Evolutionary conservation across 176 grass and related monocot species (phyloP), one percentile per base, ranked within the genome.

Genomic region (Eleusine indica): DNA sequence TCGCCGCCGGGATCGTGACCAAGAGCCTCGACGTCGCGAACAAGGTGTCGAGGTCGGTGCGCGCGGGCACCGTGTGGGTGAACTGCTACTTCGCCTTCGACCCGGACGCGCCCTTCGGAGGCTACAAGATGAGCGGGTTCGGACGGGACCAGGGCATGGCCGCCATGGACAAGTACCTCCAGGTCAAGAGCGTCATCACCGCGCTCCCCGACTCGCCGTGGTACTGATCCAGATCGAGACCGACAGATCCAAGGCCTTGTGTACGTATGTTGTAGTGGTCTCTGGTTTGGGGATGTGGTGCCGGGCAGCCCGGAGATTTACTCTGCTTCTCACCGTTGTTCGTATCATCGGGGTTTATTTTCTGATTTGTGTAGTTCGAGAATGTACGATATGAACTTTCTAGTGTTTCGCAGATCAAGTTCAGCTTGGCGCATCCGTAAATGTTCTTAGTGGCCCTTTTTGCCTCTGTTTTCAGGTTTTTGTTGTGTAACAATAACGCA

Each of bases 11-110:
- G 21, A 86, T 96, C 10, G 54, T 96, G 28, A 93, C 86, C 72
- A 96, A 96, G 83, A 88, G 82, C 78, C 52, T 96, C 12, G 77
- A 96, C 86, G 28, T 90, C 9, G 89, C 86, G 9, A 96, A 96
- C 81, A 10, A n/a, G 72, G 94, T 96, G 60, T 91, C 91, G 21
- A 88, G 91, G 83, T 91, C 94, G 40, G 88, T 96, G 75, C 86
- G 84, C 9, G 88, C 94, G 1, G 94, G 94, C 37, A 93, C 88
- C 0, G 65, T 96, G 30, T 96, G 94, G 94, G 89, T 96, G 39
- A 96, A 96, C 81, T 93, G 94, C 80, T 96, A 96, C 84, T 96
- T 89, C 77, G 91, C 81, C 35, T 96, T 96, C 76, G 91, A 96
- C 63, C 86, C 91, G 10, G 94, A 93, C 48, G 90, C 88, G 46